Conservation (phyloP, 176 grass and related monocot species). For the Otatea glauca region DNA sequence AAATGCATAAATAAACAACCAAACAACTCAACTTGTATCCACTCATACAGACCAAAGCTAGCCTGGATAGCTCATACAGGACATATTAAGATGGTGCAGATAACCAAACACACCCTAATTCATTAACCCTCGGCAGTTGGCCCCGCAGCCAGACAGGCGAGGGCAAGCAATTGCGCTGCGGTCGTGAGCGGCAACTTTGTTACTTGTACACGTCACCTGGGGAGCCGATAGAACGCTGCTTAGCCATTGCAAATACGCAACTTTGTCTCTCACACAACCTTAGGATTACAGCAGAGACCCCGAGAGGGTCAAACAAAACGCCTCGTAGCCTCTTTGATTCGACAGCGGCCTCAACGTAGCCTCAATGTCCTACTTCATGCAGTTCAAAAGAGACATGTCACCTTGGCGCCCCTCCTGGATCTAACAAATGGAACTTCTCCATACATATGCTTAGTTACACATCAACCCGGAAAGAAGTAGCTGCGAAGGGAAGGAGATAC, state of each 20-base stretch:
- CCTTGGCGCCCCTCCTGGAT: background rate
- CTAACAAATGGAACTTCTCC: conserved; percentile 24
- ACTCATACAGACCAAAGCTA: too few species aligned
- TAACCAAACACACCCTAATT: too few species aligned
- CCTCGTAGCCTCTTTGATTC: background rate
- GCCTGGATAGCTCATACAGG: too few species aligned
- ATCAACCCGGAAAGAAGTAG: conserved; percentile 7
- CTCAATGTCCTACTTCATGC: background rate
- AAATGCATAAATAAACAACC: too few species aligned
- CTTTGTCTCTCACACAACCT: conserved; percentile 36
- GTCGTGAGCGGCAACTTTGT: background rate
- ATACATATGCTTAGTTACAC: conserved; percentile 39
- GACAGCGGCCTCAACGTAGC: background rate
- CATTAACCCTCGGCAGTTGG: background rate
- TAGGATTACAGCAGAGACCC: conserved; percentile 37
- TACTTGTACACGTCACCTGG: background rate
- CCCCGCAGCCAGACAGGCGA: background rate
- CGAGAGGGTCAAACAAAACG: conserved; percentile 29
- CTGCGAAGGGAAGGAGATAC: conserved; percentile 22
- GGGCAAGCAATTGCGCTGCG: background rate
- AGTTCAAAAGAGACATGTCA: conserved; percentile 10
- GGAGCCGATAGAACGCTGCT: background rate
- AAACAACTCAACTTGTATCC: too few species aligned
- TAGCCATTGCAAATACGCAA: conserved; percentile 29
- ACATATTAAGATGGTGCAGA: too few species aligned